Conservation (phyloP, 2,329 filamentous ascomycete genomes). For the Phyllosticta citrichinensis region DNA sequence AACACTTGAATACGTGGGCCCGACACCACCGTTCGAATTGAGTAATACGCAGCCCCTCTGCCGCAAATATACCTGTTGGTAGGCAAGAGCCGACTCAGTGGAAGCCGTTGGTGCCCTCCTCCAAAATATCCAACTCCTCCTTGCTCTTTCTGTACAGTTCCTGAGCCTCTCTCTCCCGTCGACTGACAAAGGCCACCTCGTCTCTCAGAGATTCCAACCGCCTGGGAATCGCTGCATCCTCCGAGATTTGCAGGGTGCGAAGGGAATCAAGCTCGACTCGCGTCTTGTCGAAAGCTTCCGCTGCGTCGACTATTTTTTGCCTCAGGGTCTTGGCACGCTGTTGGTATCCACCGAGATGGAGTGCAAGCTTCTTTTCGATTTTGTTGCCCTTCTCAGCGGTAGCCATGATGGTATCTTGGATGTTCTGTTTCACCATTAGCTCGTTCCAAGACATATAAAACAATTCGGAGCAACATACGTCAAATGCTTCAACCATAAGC, state of each 20-base stretch:
- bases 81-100: slow-evolving; percentile 12
- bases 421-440: slow-evolving; percentile 36
- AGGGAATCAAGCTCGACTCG: slow-evolving; percentile 63
- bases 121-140: slow-evolving; percentile 64
- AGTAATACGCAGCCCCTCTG: no score
- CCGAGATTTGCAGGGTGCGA: slow-evolving; percentile 64
- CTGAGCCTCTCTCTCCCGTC: slow-evolving; percentile 81
- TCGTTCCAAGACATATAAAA: neutral
- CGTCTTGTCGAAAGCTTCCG: slow-evolving; percentile 63
- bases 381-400: slow-evolving; percentile 75
- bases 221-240: slow-evolving; percentile 64
- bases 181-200: slow-evolving; percentile 73
- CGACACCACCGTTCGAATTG: no score
- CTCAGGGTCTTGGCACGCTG: slow-evolving; percentile 71
- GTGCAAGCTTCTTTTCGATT: slow-evolving; percentile 82
- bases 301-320: slow-evolving; percentile 68
- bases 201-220: slow-evolving; percentile 66
- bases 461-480: slow-evolving; percentile 42
- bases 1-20: no score
- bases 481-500: slow-evolving; percentile 61
- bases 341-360: slow-evolving; percentile 85
- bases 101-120: slow-evolving; percentile 26
- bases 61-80: no score
- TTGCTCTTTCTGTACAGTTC: slow-evolving; percentile 67
- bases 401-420: slow-evolving; percentile 62